Base-by-base conservation (phyloP, 768 basidiomycete species). In the Suillus decipiens region DNA sequence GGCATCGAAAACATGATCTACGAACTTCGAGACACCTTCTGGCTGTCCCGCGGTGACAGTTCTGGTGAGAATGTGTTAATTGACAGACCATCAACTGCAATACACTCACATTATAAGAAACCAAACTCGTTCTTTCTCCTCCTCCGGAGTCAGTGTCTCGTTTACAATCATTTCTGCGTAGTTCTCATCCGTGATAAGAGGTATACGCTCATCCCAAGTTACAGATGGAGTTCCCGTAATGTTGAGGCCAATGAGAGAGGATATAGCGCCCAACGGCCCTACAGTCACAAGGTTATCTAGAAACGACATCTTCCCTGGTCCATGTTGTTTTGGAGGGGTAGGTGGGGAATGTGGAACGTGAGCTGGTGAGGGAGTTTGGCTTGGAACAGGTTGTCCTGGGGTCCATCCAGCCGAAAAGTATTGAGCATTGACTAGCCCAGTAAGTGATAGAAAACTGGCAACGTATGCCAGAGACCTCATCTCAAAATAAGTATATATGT, bases 321-420 rank as follows among this genome's bases (percentile, higher is more conserved):
- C 63, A 54, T 12, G 54, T 42, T 28, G 68, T 59, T 68, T 74
- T 64, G 69, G 68, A 34, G 76, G 64, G 37, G 66, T 66, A 48
- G 70, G 67, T 39, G 75, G 58, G 15, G 72, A 39, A 36, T 76
- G 67, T 53, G 73, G 64, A 22, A 68, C 67, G 45, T 70, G 60
- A 48, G 69, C 55, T 57, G 66, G 42, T 61, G 51, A 28, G 45
- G 63, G 36, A 33, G 65, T 48, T 15, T 57, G n/a, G n/a, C 73
- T 76, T 12, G 73, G 69, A 31, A 79, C 79, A 0, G 85, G 78
- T 70, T 93, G 88, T 34, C 90, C 92, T 3, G 92, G 92, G 34
- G 78, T 70, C 92, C 92, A 94, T n/a, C 92, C 93, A 37, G 79
- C 78, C 4, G 91, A 92, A 75, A 93, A 88, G 75, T 92, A 93